Conservation (phyloP, 257 asterid genomes). For the Solanum sitiens region DNA sequence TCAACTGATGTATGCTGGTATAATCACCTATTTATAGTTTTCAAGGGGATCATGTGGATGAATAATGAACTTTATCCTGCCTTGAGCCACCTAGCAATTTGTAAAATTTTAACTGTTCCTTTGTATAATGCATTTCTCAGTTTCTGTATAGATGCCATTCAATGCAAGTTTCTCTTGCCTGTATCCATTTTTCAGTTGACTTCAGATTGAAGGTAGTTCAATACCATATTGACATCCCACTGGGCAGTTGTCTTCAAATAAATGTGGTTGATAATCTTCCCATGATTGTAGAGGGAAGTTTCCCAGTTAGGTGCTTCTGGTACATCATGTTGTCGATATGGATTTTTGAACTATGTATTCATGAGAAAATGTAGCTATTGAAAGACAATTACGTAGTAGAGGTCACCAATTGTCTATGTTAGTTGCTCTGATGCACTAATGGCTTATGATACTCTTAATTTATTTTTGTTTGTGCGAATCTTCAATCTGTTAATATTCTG, state of each 20-base stretch:
- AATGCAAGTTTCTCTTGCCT: background rate
- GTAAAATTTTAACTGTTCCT: background rate
- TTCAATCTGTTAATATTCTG: background rate
- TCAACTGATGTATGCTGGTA: background rate
- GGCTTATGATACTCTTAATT: background rate
- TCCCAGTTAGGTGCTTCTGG: background rate
- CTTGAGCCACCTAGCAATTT: background rate
- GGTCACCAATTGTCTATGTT: background rate
- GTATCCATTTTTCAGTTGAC: background rate
- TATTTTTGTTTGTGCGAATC: background rate
- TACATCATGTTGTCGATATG: background rate
- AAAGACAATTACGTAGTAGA: background rate
- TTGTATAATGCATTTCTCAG: background rate
- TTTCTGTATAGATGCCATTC: background rate
- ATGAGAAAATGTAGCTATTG: background rate
- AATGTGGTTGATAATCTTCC: background rate
- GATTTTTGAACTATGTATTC: background rate
- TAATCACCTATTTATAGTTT: background rate
- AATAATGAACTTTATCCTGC: background rate
- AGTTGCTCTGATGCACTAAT: background rate
- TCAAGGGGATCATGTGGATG: background rate
- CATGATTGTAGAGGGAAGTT: background rate
- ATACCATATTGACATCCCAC: background rate
- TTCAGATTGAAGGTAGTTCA: background rate
- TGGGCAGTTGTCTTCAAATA: background rate